Evolutionary conservation across 352 stramenopile species (phyloP), one percentile per base, ranked within the genome.

Genomic region (Pythium dissimile): DNA sequence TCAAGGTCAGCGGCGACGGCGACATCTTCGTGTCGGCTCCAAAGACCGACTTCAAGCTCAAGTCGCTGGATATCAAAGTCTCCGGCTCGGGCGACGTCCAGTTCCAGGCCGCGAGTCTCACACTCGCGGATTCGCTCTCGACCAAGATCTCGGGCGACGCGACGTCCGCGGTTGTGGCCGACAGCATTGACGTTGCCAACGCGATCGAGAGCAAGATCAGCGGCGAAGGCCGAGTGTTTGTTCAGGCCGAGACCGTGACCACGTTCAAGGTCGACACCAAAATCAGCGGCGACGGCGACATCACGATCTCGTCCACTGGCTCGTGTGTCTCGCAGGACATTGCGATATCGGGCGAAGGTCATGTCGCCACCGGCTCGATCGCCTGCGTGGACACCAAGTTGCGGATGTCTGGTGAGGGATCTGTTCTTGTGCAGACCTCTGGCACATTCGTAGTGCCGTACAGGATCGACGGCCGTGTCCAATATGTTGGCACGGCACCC

Each of bases 391-490:
- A 67, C 21, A 77, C 74, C 12, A 67, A 66, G 20, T 53, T 80
- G 20, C 59, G 67, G 18, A 54, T 87, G 20, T 79, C 69, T 63
- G 77, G 77, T 6, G 43, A 64, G 12, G 74, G 72, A 9, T 48
- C 71, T n/a, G 57, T 84, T 52, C 57, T 87, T 16, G 73, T 87
- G 21, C 73, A 84, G 48, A 75, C 73, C 18, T 72, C 54, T 0
- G 52, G 77, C 55, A 72, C 65, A 50, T 61, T 86, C 3, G 18
- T 39, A 0, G 61, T 62, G 8, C 52, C 54, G 30, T 30, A 45
- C 31, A 28, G 31, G 39, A 51, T 68, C 26, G 37, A 49, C 13
- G 43, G 59, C 30, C 46, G 27, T 7, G 48, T 68, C 46, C 52
- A 68, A 28, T 68, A 68, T 54, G 31, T 54, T 5, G 54, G 54